phyloP scores from a whole-genome alignment of 352 stramenopile species.

The Phytopythium mirpurense region DNA sequence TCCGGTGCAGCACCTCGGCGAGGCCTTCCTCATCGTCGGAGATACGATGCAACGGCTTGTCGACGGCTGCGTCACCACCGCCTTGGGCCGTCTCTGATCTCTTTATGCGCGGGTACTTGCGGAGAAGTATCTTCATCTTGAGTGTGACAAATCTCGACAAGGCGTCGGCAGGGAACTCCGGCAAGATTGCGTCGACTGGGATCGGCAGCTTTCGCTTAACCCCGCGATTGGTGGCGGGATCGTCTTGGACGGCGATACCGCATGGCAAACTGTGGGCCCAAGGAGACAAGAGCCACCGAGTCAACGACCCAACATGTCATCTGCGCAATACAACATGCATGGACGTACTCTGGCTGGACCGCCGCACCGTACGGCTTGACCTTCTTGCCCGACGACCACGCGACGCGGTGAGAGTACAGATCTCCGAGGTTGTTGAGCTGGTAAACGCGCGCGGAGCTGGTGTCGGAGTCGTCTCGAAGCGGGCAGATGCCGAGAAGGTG shows the following conservation, averaged over 20 bases:
- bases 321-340: no score
- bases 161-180: slow-evolving; percentile 41
- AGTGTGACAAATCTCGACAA: slow-evolving; percentile 36
- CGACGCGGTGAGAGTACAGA: slow-evolving; percentile 54
- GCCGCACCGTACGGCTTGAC: slow-evolving; percentile 34
- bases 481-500: slow-evolving; percentile 43
- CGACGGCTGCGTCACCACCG: not conserved
- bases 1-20: slow-evolving; percentile 18
- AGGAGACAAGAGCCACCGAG: slow-evolving; percentile 10
- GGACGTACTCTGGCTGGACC: slow-evolving; percentile 60
- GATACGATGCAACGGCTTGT: slow-evolving; percentile 1
- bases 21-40: slow-evolving; percentile 28
- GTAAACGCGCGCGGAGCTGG: slow-evolving; percentile 34
- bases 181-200: slow-evolving; percentile 47
- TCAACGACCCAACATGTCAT: no score
- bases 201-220: slow-evolving; percentile 34
- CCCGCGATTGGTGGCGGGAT: slow-evolving; percentile 4
- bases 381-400: slow-evolving; percentile 18
- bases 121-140: slow-evolving; percentile 39
- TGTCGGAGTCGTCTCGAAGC: slow-evolving; percentile 19
- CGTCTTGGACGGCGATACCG: slow-evolving; percentile 30
- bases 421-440: slow-evolving; percentile 67
- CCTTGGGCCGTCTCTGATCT: slow-evolving; percentile 7
- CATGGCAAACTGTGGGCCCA: slow-evolving; percentile 38
- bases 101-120: slow-evolving; percentile 40